A percentile compares a stretch with the other conserved stretches of the same genome.
These are phyloP conservation scores for Arachnomyces sp. DNA, from an alignment of 2,329 filamentous ascomycete species.

Conservation along the genomic window DNA sequence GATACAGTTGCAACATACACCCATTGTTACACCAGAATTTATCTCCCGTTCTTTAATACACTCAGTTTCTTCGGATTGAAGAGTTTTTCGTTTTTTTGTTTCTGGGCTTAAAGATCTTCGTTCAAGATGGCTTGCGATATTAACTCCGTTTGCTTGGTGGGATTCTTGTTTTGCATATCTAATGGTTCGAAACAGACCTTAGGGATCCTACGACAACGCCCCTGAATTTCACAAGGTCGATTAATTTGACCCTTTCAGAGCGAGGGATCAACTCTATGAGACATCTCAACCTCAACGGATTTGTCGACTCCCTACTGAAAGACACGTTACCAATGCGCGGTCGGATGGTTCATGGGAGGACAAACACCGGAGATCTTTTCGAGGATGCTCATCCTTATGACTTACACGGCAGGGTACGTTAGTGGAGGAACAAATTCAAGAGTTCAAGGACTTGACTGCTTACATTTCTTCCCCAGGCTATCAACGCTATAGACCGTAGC, in stretches of 20 bases:
- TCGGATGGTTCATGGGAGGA: slow-evolving; percentile 84
- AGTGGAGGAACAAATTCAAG: background rate
- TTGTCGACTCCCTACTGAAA: slow-evolving; percentile 66
- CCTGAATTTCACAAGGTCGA: slow-evolving; percentile 96
- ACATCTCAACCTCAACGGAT: slow-evolving; percentile 56
- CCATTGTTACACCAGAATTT: background rate
- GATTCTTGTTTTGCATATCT: background rate
- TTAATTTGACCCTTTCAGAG: slow-evolving; percentile 91
- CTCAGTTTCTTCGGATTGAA: no score
- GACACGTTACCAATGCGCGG: slow-evolving; percentile 89
- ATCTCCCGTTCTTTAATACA: background rate
- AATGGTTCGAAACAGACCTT: slow-evolving; percentile 58
- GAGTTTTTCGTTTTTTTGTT: background rate
- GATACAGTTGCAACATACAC: no score
- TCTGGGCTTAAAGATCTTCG: background rate
- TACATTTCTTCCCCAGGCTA: slow-evolving; percentile 48
- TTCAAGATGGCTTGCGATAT: background rate
- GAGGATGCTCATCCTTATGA: slow-evolving; percentile 86
- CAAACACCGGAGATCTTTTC: slow-evolving; percentile 58
- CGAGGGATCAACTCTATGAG: slow-evolving; percentile 84
- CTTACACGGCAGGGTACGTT: slow-evolving; percentile 68
- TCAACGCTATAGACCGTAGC: slow-evolving; percentile 78
- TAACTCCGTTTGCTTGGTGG: no score
- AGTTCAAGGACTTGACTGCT: background rate
- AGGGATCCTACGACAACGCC: slow-evolving; percentile 74